A percentile compares a stretch with the other conserved stretches of the same genome.
phyloP scores from a whole-genome alignment of 495 filamentous ascomycete species.

The Penicillium steckii region DNA sequence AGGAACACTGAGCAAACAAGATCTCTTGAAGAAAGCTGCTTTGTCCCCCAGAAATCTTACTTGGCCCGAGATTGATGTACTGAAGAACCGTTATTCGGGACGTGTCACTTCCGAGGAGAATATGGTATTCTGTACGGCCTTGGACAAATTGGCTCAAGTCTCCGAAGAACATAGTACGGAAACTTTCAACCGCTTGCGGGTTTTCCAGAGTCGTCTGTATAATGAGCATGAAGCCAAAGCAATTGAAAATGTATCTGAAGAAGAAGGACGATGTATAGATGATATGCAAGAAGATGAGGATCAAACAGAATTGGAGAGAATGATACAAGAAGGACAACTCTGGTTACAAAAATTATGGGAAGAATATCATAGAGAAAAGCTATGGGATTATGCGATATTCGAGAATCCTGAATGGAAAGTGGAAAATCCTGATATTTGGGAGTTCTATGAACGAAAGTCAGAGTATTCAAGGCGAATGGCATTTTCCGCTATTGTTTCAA shows the following conservation, averaged over 20 bases:
- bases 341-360: conserved; percentile 1
- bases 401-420: not conserved
- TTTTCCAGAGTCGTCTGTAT: not conserved
- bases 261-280: not conserved
- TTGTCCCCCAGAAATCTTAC: conserved; percentile 1
- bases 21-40: conserved; percentile 1
- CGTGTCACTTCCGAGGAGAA: not conserved
- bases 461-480: not conserved
- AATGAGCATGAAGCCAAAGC: not conserved
- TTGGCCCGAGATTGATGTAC: not conserved
- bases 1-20: not conserved
- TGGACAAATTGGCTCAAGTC: not conserved
- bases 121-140: not conserved
- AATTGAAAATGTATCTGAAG: not conserved
- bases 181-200: not conserved
- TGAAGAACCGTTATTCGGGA: conserved; percentile 2
- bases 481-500: not conserved
- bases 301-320: not conserved
- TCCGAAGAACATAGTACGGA: not conserved
- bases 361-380: not conserved
- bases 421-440: conserved; percentile 1
- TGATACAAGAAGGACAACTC: not conserved
- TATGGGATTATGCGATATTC: conserved; percentile 3
- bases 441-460: not conserved
- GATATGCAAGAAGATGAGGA: not conserved